phyloP scores from a whole-genome alignment of 2,329 filamentous ascomycete genomes.

The Fusarium beomiforme region DNA sequence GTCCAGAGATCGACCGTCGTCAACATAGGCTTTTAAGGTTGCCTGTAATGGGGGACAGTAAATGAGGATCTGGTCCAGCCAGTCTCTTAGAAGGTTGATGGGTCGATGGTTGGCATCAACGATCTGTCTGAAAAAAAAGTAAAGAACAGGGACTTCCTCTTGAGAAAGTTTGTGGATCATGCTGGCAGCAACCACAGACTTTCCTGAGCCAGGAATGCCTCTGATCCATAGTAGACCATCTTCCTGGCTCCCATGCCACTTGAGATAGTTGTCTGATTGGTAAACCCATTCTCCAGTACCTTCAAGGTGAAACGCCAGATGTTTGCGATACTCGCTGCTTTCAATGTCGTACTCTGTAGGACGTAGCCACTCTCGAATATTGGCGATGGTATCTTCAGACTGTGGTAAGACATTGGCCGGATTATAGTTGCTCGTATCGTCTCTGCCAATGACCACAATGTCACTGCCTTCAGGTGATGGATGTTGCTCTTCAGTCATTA shows the following conservation, averaged over 20 bases:
- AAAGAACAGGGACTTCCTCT: constrained; percentile 45
- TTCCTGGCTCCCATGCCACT: constrained; percentile 12
- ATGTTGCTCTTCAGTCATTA: neutral
- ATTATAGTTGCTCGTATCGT: constrained; percentile 47
- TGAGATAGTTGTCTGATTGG: neutral
- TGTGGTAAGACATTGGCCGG: constrained; percentile 46
- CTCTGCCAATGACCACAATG: constrained; percentile 11
- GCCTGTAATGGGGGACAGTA: constrained; percentile 46
- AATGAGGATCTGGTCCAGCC: constrained; percentile 47
- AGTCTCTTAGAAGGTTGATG: constrained; percentile 48
- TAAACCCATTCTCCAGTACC: constrained; percentile 30
- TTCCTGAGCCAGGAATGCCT: constrained; percentile 53
- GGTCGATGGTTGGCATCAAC: constrained; percentile 50
- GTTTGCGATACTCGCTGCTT: constrained; percentile 34
- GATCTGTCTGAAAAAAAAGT: constrained; percentile 55
- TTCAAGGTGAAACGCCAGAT: constrained; percentile 21
- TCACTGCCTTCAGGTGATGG: constrained; percentile 18
- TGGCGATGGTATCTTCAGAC: constrained; percentile 37
- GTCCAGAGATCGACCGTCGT: neutral
- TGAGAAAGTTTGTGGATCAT: constrained; percentile 34
- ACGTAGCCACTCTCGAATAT: constrained; percentile 27
- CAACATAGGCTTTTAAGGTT: constrained; percentile 31
- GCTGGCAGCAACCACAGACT: constrained; percentile 49
- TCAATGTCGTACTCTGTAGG: constrained; percentile 30
- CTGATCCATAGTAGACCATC: constrained; percentile 39